Percentiles rank a stretch among this genome's conserved stretches.
phyloP scores from a whole-genome alignment of 345 rosid genomes.

The Syzygium oleosum region DNA sequence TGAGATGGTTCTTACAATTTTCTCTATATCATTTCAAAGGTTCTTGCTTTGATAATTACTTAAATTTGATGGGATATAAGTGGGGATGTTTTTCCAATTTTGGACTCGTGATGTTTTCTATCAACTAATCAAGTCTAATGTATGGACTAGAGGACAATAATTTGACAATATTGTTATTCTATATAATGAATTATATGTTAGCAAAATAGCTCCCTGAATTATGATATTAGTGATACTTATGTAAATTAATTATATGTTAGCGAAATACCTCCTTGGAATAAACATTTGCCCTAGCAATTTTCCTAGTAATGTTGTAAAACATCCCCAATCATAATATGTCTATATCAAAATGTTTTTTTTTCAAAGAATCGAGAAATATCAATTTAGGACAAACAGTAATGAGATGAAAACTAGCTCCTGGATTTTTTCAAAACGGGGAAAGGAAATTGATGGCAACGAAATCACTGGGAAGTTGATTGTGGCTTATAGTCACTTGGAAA shows the following conservation, averaged over 20 bases:
- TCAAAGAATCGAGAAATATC: too few species aligned
- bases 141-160: neutral
- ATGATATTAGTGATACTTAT: neutral
- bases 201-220: neutral
- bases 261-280: neutral
- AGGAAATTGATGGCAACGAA: neutral
- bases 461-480: neutral
- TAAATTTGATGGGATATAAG: neutral
- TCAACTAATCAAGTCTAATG: neutral
- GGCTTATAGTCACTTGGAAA: neutral
- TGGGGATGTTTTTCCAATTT: neutral
- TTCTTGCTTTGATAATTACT: neutral
- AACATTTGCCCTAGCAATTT: neutral
- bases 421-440: neutral
- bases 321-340: neutral
- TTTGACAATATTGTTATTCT: neutral
- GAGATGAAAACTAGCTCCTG: neutral
- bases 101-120: neutral
- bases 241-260: neutral
- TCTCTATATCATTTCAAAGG: neutral
- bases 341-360: neutral
- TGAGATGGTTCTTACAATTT: neutral
- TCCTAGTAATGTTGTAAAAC: neutral
- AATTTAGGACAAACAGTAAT: neutral
- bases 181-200: neutral